Evolutionary conservation across 345 rosid species (phyloP), one percentile per base, ranked within the genome.

Genomic region (Viola odorata): DNA sequence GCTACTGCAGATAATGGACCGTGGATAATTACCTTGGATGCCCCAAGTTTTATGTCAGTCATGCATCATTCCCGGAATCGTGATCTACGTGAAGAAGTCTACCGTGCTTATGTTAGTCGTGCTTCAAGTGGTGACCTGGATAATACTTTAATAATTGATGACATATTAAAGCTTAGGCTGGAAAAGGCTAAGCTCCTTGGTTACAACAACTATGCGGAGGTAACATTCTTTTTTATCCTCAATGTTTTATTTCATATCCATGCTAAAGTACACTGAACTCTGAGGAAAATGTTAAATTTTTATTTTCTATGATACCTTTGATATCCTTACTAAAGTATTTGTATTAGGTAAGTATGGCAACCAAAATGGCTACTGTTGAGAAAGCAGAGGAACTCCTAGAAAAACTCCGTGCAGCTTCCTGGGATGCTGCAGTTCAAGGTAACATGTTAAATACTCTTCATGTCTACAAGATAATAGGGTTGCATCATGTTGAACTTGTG

Each of bases 371-470:
- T 47, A 91, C 95, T 13, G 90, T 86, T 62, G 87, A 83, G 47
- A 88, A 84, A 76, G 91, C 96, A 14, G 75, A 74, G 52, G 91
- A 86, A 73, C 91, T 91, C 14, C 68, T 91, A 50, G 98, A 91
- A 69, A 83, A 85, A 84, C 88, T 91, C 73, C 83, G 91, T 5
- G 72, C 71, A 64, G 95, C 95, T 64, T 91, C 98, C 10, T 88
- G 96, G 98, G 74, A 76, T 75, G 80, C 96, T 58, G 95, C 95
- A 58, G 91, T 85, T 68, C 81, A 82, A 80, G 98, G 98, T 91
- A 77, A 51, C 64, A 13, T 60, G 54, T 62, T 52, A 23, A 58
- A 62, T 58, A 36, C 70, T 58, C 12, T 17, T 7, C 13, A 14
- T 7, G 12, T 40, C 37, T 62, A 23, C 39, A 13, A 39, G 32